A percentile compares a stretch with the other conserved stretches of the same genome.
These are phyloP conservation scores for Emmonsiellopsis sp. DNA, from an alignment of 2,329 filamentous ascomycete genomes.

Conservation along the genomic window DNA sequence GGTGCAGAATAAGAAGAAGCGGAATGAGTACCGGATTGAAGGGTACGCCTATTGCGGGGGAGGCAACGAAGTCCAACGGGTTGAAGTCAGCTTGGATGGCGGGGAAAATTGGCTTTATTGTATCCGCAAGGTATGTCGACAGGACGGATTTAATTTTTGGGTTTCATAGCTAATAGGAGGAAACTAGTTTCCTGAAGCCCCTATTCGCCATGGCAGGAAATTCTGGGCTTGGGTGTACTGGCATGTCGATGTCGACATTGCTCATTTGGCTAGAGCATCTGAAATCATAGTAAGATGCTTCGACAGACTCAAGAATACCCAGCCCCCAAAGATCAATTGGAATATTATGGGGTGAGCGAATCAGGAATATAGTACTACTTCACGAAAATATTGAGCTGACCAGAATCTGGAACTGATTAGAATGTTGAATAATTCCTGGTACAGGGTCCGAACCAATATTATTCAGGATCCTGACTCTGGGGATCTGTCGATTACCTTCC, in stretches of 20 bases:
- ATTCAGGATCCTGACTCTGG: slow-evolving; percentile 22
- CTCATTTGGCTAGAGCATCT: slow-evolving; percentile 33
- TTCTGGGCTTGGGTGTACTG: slow-evolving; percentile 48
- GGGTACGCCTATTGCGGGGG: slow-evolving; percentile 44
- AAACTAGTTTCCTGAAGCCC: slow-evolving; percentile 35
- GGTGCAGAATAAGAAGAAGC: slow-evolving; percentile 24
- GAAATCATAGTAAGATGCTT: slow-evolving; percentile 39
- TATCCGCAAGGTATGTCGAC: slow-evolving; percentile 26
- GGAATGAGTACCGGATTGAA: slow-evolving; percentile 33
- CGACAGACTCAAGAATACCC: slow-evolving; percentile 43
- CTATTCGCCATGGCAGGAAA: slow-evolving; percentile 43
- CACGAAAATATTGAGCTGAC: background rate
- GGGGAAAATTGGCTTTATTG: slow-evolving; percentile 42
- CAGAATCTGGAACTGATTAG: slow-evolving; percentile 10
- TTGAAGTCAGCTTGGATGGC: slow-evolving; percentile 41
- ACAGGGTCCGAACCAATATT: slow-evolving; percentile 35
- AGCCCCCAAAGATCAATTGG: slow-evolving; percentile 38
- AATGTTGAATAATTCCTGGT: slow-evolving; percentile 49
- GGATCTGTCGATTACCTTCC: slow-evolving; percentile 31
- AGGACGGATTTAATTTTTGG: slow-evolving; percentile 4
- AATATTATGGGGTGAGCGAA: slow-evolving; percentile 35
- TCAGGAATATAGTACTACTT: background rate
- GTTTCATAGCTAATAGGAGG: background rate
- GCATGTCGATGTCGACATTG: slow-evolving; percentile 40
- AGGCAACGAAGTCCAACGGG: slow-evolving; percentile 40